phyloP scores from a whole-genome alignment of 805 yeast genomes.

The Hanseniaspora meyeri region DNA sequence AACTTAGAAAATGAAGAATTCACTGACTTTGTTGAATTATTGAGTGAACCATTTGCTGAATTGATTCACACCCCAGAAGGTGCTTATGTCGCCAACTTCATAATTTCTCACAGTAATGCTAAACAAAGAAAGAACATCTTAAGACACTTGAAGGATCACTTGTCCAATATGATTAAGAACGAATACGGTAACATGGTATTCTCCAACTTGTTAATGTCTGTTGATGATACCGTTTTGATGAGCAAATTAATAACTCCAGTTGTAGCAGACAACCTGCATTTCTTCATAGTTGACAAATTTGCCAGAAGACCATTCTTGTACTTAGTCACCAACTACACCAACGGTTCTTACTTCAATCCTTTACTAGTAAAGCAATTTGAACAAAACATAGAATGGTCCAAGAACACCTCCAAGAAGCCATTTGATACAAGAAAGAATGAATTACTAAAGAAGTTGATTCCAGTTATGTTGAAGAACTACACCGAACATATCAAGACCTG shows the following conservation, averaged over 20 bases:
- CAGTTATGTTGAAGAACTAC: constrained; percentile 48
- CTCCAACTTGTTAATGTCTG: constrained; percentile 65
- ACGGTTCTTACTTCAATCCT: constrained; percentile 74
- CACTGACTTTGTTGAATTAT: constrained; percentile 67
- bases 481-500: constrained; percentile 39
- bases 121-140: constrained; percentile 79
- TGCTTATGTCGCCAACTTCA: constrained; percentile 72
- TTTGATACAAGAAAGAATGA: constrained; percentile 64
- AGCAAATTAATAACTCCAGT: constrained; percentile 48
- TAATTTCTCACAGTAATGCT: constrained; percentile 73
- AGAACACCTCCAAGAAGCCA: constrained; percentile 74
- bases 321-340: constrained; percentile 55
- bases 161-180: constrained; percentile 61
- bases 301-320: constrained; percentile 84
- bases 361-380: constrained; percentile 45
- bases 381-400: constrained; percentile 48
- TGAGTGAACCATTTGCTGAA: constrained; percentile 84
- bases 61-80: constrained; percentile 93
- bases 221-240: constrained; percentile 84
- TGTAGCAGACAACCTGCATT: constrained; percentile 43
- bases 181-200: constrained; percentile 79
- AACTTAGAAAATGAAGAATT: constrained; percentile 46
- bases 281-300: constrained; percentile 53
- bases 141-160: constrained; percentile 62
- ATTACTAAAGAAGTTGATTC: constrained; percentile 50